Conservation (phyloP, 2,329 filamentous ascomycete genomes). For the Mariannaea elegans region DNA sequence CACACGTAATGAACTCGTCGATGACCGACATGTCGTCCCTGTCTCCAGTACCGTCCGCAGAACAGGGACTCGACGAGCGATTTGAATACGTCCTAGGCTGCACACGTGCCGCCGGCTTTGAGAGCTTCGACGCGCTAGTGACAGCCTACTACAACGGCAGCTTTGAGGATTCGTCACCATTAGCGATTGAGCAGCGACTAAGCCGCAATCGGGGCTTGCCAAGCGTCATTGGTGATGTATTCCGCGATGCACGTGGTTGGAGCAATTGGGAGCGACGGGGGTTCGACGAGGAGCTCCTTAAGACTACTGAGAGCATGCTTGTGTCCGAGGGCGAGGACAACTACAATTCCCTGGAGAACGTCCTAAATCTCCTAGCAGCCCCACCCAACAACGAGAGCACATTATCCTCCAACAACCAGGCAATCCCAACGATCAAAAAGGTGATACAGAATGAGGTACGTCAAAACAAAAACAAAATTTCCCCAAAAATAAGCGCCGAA, state of each 20-base stretch:
- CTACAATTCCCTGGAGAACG: slow-evolving; percentile 1
- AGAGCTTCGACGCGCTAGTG: slow-evolving; percentile 16
- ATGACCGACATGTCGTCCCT: slow-evolving; percentile 12
- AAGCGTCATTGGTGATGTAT: slow-evolving; percentile 9
- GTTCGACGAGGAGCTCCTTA: slow-evolving; percentile 14
- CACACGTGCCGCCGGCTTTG: slow-evolving; percentile 10
- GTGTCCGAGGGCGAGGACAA: slow-evolving; percentile 15
- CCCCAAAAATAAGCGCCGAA: background rate
- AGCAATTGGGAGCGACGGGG: slow-evolving; percentile 16
- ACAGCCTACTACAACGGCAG: slow-evolving; percentile 17
- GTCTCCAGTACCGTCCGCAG: slow-evolving; percentile 3
- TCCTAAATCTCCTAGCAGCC: slow-evolving; percentile 1
- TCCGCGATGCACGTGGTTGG: slow-evolving; percentile 12
- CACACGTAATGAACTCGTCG: slow-evolving; percentile 1
- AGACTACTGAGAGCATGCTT: slow-evolving; percentile 16
- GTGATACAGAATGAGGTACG: slow-evolving; percentile 14
- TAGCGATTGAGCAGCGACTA: slow-evolving; percentile 10
- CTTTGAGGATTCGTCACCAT: slow-evolving; percentile 12
- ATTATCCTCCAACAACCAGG: background rate
- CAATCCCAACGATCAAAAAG: slow-evolving; percentile 9
- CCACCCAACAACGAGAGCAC: slow-evolving; percentile 1
- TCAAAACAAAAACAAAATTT: background rate
- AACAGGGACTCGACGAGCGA: slow-evolving; percentile 11
- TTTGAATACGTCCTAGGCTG: slow-evolving; percentile 13
- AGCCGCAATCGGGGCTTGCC: slow-evolving; percentile 15